Evolutionary conservation across 768 basidiomycete genomes (phyloP).

Genomic region (Leccinum broughii): DNA sequence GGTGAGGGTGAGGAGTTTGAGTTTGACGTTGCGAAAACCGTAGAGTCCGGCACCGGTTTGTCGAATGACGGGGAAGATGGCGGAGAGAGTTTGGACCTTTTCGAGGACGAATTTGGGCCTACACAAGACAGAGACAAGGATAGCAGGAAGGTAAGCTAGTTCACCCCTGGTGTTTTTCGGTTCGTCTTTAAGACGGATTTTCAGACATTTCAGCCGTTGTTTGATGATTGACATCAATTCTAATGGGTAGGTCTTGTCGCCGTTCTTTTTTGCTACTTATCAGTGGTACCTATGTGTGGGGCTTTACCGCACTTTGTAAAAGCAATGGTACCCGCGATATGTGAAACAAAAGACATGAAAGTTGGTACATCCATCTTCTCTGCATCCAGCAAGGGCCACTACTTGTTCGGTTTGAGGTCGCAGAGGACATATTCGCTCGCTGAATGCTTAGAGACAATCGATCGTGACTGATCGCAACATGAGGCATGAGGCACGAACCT

Average conservation of each 20-base stretch:
- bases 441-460: too few species aligned
- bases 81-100: conserved; percentile 29
- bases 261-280: not conserved
- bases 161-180: not conserved
- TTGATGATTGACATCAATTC: conserved; percentile 28
- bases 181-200: not conserved
- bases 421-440: too few species aligned
- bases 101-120: conserved; percentile 36
- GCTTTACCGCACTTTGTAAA: not conserved
- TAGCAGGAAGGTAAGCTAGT: conserved; percentile 26
- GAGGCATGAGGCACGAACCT: too few species aligned
- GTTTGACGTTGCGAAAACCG: conserved; percentile 18
- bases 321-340: too few species aligned
- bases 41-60: not conserved
- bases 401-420: too few species aligned
- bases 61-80: conserved; percentile 11
- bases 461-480: too few species aligned
- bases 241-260: not conserved
- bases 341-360: too few species aligned
- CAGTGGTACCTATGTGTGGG: not conserved
- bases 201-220: conserved; percentile 34
- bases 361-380: too few species aligned
- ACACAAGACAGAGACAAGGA: conserved; percentile 30
- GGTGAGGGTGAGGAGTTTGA: conserved; percentile 37
- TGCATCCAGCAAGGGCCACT: too few species aligned